Conservation (phyloP, 768 basidiomycete species). For the Podaxis rugospora region DNA sequence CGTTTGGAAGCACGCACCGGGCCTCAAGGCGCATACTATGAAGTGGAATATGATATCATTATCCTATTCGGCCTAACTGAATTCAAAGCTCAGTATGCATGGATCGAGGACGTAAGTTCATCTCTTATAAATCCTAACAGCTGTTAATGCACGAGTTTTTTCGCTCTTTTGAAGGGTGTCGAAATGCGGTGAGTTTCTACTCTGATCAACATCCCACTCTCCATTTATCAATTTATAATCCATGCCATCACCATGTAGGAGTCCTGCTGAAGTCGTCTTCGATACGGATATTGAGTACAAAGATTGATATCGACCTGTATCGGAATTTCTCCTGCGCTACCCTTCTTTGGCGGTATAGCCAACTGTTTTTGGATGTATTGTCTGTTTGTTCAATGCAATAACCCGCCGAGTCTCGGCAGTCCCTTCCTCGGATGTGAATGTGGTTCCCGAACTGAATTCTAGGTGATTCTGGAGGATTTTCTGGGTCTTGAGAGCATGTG, state of each 20-base stretch:
- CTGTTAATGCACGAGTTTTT: neutral
- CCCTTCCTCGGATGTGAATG: no score
- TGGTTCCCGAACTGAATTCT: no score
- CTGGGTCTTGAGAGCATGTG: no score
- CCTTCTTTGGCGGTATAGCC: no score
- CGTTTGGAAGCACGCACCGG: neutral
- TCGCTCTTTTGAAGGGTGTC: slow-evolving; percentile 5
- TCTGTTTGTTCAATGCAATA: no score
- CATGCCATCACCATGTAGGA: neutral
- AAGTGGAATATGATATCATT: slow-evolving; percentile 15
- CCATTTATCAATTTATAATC: neutral
- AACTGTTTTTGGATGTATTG: no score
- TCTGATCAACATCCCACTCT: neutral
- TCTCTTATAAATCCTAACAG: neutral
- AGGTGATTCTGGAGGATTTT: no score
- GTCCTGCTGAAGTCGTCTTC: neutral
- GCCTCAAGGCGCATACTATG: slow-evolving; percentile 5
- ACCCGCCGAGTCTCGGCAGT: no score
- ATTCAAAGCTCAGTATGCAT: slow-evolving; percentile 16
- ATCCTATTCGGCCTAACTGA: slow-evolving; percentile 16
- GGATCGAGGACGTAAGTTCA: slow-evolving; percentile 14
- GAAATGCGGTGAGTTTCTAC: slow-evolving; percentile 11
- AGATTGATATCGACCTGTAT: neutral
- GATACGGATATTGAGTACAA: slow-evolving; percentile 2
- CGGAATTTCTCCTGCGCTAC: neutral